Base-by-base conservation (phyloP, 2,329 filamentous ascomycete species). In the Plenodomus biglobosus region DNA sequence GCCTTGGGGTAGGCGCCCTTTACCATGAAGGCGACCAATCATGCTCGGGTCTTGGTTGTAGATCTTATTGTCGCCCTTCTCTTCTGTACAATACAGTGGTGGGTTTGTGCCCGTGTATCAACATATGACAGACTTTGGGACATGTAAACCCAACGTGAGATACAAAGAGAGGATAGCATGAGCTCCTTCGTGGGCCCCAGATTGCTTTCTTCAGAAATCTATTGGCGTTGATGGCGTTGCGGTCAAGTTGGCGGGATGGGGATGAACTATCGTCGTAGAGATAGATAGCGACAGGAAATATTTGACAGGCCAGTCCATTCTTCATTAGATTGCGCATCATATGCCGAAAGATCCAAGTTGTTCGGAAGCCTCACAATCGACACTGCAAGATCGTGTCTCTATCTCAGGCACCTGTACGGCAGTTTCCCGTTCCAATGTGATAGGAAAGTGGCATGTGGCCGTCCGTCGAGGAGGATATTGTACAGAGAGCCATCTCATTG, bases 191-290 rank as follows among this genome's bases (percentile, higher is more conserved):
- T 17, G 4, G n/a, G 18, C 16, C 40, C 22, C 27, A 41, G 15
- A 38, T 45, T 39, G 43, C 35, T 46, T 36, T 17, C 44, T 44
- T 40, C 24, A 22, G 50, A 52, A 55, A 42, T 52, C 34, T 49
- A 32, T 51, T 46, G 55, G 52, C 44, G 39, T 60, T 54, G 19
- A 42, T 39, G 52, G 52, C 46, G 48, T 52, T 48, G 48, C 38
- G 34, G 34, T 32, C 40, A 38, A 44, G 32, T 20, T 22, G 40
- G 27, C 38, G 46, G 40, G 38, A 46, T 30, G 27, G 40, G 24
- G 36, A 44, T 16, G 24, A 27, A 35, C 38, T 41, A 45, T 42
- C 27, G 46, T 24, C 30, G 18, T 17, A 17, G 38, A n/a, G n/a
- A 38, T 41, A 50, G 37, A 43, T 48, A 48, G 50, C 42, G 46